Evolutionary conservation across 2,329 filamentous ascomycete species (phyloP).

Genomic region (Aspergillus pseudonomiae): DNA sequence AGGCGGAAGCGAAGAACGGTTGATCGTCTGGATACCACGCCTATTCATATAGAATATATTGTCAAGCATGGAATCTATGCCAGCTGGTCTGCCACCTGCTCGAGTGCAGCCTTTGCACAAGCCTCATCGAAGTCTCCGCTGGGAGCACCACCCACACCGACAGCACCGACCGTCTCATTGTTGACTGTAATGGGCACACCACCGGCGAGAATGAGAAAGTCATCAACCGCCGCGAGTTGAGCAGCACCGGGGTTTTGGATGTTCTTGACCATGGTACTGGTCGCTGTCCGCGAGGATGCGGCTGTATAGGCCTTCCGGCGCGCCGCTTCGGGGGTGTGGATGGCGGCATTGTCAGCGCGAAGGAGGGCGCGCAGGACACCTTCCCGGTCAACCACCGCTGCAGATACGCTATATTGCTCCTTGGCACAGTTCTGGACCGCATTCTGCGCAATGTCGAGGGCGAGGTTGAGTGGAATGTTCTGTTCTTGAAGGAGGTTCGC

Average conservation of each 20-base stretch:
- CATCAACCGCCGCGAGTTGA: neutral
- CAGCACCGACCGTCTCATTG: neutral
- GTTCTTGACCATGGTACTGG: neutral
- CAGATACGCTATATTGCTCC: neutral
- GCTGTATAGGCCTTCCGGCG: neutral
- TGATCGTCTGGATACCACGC: too few relatives aligned
- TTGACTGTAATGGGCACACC: neutral
- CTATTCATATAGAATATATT: accelerated
- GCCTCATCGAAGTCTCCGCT: neutral
- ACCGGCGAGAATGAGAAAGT: neutral
- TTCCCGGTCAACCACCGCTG: neutral
- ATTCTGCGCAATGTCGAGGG: neutral
- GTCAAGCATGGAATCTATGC: neutral
- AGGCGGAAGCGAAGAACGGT: too few relatives aligned
- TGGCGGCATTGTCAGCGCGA: neutral
- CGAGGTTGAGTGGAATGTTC: neutral
- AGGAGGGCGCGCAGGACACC: neutral
- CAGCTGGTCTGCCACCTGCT: neutral
- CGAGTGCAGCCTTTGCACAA: neutral
- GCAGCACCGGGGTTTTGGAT: neutral
- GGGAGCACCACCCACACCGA: neutral
- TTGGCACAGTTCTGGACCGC: neutral
- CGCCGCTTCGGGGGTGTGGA: neutral
- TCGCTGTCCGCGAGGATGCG: neutral
- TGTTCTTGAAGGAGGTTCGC: neutral